Percentiles rank a stretch among this genome's conserved stretches.
These are phyloP conservation scores for Neopestalotiopsis rosae DNA, from an alignment of 2,329 filamentous ascomycete genomes.

Conservation along the genomic window DNA sequence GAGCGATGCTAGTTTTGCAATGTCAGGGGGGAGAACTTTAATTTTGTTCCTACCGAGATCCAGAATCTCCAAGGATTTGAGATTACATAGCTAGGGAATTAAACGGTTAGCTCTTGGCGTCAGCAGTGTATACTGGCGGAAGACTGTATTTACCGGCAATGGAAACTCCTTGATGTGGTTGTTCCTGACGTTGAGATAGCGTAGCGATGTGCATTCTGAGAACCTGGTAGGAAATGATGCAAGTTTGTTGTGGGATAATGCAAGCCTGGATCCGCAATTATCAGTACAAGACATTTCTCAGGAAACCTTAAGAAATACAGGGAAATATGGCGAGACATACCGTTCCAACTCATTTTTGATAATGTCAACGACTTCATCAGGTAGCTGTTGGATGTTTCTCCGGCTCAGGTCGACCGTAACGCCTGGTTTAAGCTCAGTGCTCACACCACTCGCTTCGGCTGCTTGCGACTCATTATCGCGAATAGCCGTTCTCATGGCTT, in stretches of 20 bases:
- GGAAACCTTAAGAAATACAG: neutral
- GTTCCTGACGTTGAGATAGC: conserved; percentile 81
- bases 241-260: conserved; percentile 80
- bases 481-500: conserved; percentile 71
- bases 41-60: conserved; percentile 92
- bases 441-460: conserved; percentile 63
- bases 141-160: conserved; percentile 51
- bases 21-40: conserved; percentile 75
- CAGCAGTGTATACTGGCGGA: conserved; percentile 16
- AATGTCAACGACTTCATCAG: conserved; percentile 76
- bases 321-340: conserved; percentile 46
- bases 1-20: conserved; percentile 80
- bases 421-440: conserved; percentile 68
- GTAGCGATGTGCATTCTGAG: conserved; percentile 76
- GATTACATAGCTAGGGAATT: conserved; percentile 73
- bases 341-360: conserved; percentile 77
- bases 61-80: conserved; percentile 87
- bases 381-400: conserved; percentile 73
- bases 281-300: conserved; percentile 24
- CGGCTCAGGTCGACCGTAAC: conserved; percentile 81
- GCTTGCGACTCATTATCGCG: conserved; percentile 69
- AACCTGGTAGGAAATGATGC: conserved; percentile 73
- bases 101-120: neutral
- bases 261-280: conserved; percentile 60
- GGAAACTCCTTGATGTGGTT: conserved; percentile 73